Conservation (phyloP, 306 rosid genomes). For the Oemleria cerasiformis region DNA sequence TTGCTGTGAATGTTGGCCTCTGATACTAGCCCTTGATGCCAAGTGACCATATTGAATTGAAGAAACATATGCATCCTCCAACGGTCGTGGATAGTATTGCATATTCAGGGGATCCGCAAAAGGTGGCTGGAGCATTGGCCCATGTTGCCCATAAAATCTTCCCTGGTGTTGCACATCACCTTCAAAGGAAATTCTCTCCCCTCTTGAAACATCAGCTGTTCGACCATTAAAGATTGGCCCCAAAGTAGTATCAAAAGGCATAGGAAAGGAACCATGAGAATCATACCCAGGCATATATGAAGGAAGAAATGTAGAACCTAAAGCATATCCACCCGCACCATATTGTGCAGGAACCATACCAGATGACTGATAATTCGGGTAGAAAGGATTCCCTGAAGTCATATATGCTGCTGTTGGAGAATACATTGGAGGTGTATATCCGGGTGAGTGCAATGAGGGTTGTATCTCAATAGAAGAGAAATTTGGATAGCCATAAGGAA, state of each 20-base stretch:
- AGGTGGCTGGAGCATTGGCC: constrained; percentile 43
- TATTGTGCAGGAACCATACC: constrained; percentile 40
- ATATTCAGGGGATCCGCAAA: constrained; percentile 43
- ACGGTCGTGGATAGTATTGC: constrained; percentile 39
- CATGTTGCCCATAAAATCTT: constrained; percentile 52
- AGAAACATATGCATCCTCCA: constrained; percentile 38
- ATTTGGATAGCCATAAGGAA: constrained; percentile 38
- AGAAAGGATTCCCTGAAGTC: constrained; percentile 46
- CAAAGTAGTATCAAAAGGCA: constrained; percentile 41
- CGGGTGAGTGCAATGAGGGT: constrained; percentile 41
- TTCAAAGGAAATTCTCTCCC: constrained; percentile 36
- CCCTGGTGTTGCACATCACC: constrained; percentile 38
- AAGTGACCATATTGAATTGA: constrained; percentile 37
- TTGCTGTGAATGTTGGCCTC: constrained; percentile 33
- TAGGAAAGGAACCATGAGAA: constrained; percentile 44
- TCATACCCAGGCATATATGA: constrained; percentile 49
- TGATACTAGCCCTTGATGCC: constrained; percentile 27
- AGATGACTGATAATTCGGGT: constrained; percentile 41
- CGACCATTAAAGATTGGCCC: constrained; percentile 39
- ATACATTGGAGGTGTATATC: constrained; percentile 45
- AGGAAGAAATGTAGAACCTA: constrained; percentile 34
- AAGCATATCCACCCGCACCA: constrained; percentile 46
- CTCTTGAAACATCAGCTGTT: constrained; percentile 35
- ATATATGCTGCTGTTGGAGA: constrained; percentile 46
- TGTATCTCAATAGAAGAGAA: constrained; percentile 43